Base-by-base conservation (phyloP, 2,329 filamentous ascomycete genomes). In the Alternaria arbusti region DNA sequence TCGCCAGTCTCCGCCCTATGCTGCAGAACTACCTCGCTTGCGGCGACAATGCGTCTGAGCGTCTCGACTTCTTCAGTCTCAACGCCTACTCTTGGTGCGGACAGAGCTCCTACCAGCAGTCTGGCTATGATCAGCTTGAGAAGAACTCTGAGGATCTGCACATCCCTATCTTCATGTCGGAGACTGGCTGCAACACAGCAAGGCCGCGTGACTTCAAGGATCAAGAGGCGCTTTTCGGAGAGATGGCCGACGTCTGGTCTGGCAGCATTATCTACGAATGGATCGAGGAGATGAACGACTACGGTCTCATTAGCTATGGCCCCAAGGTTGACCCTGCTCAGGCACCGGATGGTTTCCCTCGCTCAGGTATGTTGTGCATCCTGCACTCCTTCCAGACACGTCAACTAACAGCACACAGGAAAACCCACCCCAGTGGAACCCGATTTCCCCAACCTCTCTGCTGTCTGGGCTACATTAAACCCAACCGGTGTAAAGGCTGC, bases 231-330 rank as follows among this genome's bases (percentile, higher is more conserved):
- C 92, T 97, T 70, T 91, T 96, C 72, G 90, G 91, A 46, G 81
- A 92, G 3, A 97, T 97, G 93, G 82, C 86, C 6, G 83, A 85
- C 81, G 88, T 84, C 26, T 90, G 87, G 85, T 94, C 91, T 55
- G 93, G 93, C 58, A 86, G 91, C 57, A 94, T 97, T 66, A 85
- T 96, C 69, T 96, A 97, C 80, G 93, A 97, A 78, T 97, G 93
- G 93, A 93, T 96, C 66, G 83, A 95, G 76, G 93, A 96, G 80
- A 84, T 86, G 54, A 96, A 97, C 79, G 81, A 92, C 73, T 97
- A 96, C 79, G 93, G 93, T 43, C 84, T 97, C 36, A 86, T 96
- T 71, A 89, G 86, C 20, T 97, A 97, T 76, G 92, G 91, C 1
- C 82, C 86, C 4, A 80, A 83, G n/a, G 85, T 84, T 11, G 84